Evolutionary conservation across 129 eudicot genomes (phyloP).

Genomic region (Smallanthus sonchifolius): DNA sequence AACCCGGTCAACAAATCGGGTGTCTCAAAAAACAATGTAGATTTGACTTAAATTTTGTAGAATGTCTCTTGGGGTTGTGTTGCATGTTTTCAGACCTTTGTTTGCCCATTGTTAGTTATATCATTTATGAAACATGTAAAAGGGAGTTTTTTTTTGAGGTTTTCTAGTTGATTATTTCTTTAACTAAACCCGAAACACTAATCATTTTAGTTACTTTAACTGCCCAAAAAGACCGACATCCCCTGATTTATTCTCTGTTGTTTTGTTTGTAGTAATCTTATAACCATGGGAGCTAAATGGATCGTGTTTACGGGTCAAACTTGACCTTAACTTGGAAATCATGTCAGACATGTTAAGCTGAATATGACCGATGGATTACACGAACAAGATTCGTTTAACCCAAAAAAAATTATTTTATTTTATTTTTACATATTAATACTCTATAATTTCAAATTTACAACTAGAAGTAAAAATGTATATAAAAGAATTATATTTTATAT

Average conservation of each 20-base stretch:
- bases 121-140: constrained; percentile 11
- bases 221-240: background rate
- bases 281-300: too few species aligned
- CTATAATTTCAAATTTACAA: too few species aligned
- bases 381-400: too few species aligned
- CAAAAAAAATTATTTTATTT: too few species aligned
- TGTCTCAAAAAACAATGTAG: constrained; percentile 52
- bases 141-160: constrained; percentile 19
- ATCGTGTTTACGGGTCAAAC: too few species aligned
- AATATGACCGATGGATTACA: too few species aligned
- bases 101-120: constrained; percentile 4
- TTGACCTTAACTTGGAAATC: background rate
- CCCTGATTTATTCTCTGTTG: background rate
- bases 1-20: constrained; percentile 38
- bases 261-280: too few species aligned
- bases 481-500: too few species aligned
- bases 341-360: too few species aligned
- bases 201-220: background rate
- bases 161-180: background rate
- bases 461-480: too few species aligned
- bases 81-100: constrained; percentile 1
- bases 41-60: constrained; percentile 4
- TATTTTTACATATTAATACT: too few species aligned
- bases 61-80: background rate
- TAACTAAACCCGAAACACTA: background rate